Conservation (phyloP, 352 stramenopile species). For the Poterioochromonas sp. region DNA sequence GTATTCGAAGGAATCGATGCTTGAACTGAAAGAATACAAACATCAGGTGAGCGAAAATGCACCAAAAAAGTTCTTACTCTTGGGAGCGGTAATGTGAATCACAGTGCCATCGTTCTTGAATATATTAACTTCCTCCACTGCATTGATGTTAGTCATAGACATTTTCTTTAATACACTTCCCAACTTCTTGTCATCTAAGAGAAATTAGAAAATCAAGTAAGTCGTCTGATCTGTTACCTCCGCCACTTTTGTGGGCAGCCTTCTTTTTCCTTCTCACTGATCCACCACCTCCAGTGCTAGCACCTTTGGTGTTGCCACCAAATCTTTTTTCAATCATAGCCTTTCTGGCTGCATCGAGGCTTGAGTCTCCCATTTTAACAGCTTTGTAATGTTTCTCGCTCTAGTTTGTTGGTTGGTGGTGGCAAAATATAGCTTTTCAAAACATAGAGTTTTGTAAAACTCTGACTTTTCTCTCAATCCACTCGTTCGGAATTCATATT, state of each 20-base stretch:
- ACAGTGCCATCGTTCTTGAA: constrained; percentile 98
- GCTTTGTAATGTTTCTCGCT: neutral
- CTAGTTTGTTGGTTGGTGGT: too few species aligned
- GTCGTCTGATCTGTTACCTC: neutral
- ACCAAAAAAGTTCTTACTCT: constrained; percentile 50
- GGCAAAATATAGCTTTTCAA: too few species aligned
- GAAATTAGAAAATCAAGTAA: neutral
- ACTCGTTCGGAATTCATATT: too few species aligned
- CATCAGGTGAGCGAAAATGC: constrained; percentile 21
- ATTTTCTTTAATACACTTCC: constrained; percentile 93
- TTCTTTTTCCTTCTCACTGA: constrained; percentile 83
- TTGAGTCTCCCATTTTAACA: neutral
- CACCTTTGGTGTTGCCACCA: constrained; percentile 52
- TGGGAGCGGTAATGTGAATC: constrained; percentile 93
- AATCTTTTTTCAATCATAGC: constrained; percentile 74
- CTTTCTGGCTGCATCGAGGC: constrained; percentile 51
- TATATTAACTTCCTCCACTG: constrained; percentile 98
- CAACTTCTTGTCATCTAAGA: constrained; percentile 91
- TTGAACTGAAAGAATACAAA: constrained; percentile 63
- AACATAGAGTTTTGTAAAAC: too few species aligned
- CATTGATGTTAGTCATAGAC: constrained; percentile 91
- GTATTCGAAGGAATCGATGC: constrained; percentile 94
- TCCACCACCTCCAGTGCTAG: constrained; percentile 89
- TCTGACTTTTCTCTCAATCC: too few species aligned
- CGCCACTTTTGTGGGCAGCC: neutral